Evolutionary conservation across 2,329 filamentous ascomycete genomes (phyloP).

Genomic region (Pseudocercospora cruenta): DNA sequence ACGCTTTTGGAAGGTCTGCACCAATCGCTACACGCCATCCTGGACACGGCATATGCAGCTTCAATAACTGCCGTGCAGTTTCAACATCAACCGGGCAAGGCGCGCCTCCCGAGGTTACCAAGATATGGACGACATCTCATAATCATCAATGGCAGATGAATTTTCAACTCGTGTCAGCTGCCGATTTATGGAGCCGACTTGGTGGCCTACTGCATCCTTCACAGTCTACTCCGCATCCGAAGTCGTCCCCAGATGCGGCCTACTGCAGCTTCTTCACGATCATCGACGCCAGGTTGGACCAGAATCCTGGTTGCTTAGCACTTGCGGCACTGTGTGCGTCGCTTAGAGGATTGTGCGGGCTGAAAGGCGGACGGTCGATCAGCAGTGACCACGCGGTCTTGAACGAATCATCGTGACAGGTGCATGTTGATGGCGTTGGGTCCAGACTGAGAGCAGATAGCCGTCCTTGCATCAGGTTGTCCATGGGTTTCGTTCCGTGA

Average conservation of each 20-base stretch:
- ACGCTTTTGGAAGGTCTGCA: neutral
- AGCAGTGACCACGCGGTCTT: neutral
- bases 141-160: neutral
- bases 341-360: neutral
- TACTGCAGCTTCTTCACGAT: slow-evolving; percentile 7
- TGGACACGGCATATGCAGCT: neutral
- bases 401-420: neutral
- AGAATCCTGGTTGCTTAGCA: slow-evolving; percentile 8
- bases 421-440: neutral
- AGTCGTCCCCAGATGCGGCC: slow-evolving; percentile 1
- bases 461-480: neutral
- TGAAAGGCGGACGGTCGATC: neutral
- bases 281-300: slow-evolving; percentile 1
- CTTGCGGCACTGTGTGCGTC: neutral
- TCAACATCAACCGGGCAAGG: neutral
- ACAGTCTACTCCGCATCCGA: slow-evolving; percentile 4
- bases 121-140: neutral
- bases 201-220: neutral
- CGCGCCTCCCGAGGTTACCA: neutral
- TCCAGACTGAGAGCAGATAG: slow-evolving; percentile 5
- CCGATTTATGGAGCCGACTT: neutral
- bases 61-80: neutral
- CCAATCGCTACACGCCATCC: neutral
- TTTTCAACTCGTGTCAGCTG: neutral
- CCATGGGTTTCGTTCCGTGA: neutral